Base-by-base conservation (phyloP, 306 rosid genomes). In the Fragaria nilgerrensis region DNA sequence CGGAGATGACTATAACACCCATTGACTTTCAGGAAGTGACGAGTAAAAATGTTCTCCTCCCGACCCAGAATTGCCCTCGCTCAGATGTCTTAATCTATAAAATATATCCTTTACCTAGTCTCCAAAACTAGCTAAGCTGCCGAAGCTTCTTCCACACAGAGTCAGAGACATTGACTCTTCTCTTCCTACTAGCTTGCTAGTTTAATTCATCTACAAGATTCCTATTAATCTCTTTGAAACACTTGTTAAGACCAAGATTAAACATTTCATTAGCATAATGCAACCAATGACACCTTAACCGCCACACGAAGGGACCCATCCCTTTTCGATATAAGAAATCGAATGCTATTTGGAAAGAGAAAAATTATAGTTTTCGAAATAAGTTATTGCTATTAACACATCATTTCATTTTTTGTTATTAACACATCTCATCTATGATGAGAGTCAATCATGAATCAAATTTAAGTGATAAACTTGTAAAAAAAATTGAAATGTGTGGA, bases 141-240 rank as follows among this genome's bases (percentile, higher is more conserved):
- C n/a, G 81, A 81, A 76, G 77, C 70, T 81, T 81, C 84, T 68
- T 50, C 20, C 13, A 65, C 75, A 52, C 50, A 72, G 49, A 36
- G 68, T 29, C 68, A 29, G 39, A 36, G 69, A 22, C 50, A 34
- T 13, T 11, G 29, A 50, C 45, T 50, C 19, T 22, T 34, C 34
- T 29, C 34, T 29, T 29, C 34, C 34, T 32, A 32, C 36, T 32
- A 32, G 36, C 36, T 32, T 3, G 36, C 22, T 41, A 9, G 49
- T 39, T n/a, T 37, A 44, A 36, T 73, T 55, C 47, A 3, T 37
- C 7, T 4, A 13, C 76, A 3, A 55, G 19, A 53, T 53, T 41
- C 67, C 67, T 7, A 56, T 5, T 29, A n/a, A n/a, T n/a, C 52
- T 14, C 50, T 76, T 29, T 49, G 23, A 75, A 62, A 62, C n/a